phyloP scores from a whole-genome alignment of 106 monocot species.

The Dactylorhiza incarnata region DNA sequence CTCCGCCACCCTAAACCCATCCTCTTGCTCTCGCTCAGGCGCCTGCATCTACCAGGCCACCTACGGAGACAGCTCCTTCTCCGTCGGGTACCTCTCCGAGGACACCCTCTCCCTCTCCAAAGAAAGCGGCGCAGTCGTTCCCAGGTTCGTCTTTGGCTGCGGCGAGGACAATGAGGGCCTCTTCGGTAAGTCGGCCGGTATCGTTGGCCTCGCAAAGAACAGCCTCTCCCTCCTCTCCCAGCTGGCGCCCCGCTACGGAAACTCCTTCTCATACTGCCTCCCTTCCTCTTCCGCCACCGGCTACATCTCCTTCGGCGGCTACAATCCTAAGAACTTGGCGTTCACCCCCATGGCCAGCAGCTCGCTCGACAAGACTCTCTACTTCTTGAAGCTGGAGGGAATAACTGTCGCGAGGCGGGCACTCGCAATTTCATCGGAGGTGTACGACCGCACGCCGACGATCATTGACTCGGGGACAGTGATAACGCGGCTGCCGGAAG shows the following conservation, averaged over 20 bases:
- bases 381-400: conserved; percentile 25
- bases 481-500: conserved; percentile 46
- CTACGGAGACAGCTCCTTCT: conserved; percentile 13
- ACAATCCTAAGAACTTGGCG: not conserved
- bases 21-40: not conserved
- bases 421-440: conserved; percentile 14
- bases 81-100: conserved; percentile 6
- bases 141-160: conserved; percentile 66
- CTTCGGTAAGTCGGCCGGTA: conserved; percentile 67
- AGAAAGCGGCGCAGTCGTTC: not conserved
- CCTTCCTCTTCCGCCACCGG: conserved; percentile 50
- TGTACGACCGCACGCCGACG: conserved; percentile 25
- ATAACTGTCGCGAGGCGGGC: conserved; percentile 21
- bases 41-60: conserved; percentile 9
- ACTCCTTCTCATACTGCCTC: conserved; percentile 86
- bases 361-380: conserved; percentile 34
- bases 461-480: conserved; percentile 77
- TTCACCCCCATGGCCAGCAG: conserved; percentile 39
- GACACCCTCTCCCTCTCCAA: conserved; percentile 14
- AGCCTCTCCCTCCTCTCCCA: conserved; percentile 65
- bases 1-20: conserved; percentile 33
- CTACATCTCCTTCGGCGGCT: conserved; percentile 40
- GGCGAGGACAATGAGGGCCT: conserved; percentile 92
- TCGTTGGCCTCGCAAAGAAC: conserved; percentile 68
- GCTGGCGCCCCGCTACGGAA: conserved; percentile 21